Base-by-base conservation (phyloP, 163 green algal species). In the Coccomyxa subellipsoidea region DNA sequence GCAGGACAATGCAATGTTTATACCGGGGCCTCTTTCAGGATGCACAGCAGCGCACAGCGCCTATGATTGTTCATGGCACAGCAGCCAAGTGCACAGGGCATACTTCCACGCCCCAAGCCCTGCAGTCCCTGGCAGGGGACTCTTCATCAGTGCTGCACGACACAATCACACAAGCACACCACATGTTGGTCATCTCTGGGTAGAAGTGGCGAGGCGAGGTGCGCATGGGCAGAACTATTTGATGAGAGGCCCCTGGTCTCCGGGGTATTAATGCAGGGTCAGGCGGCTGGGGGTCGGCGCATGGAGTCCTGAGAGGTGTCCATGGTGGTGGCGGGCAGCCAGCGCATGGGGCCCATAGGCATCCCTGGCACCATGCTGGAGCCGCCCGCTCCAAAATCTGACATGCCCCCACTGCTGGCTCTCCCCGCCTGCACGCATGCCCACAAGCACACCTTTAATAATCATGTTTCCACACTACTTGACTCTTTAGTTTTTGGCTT, bases 231-330 rank as follows among this genome's bases (percentile, higher is more conserved):
- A n/a, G n/a, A n/a, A n/a, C n/a, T n/a, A n/a, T n/a, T n/a, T n/a
- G n/a, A n/a, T n/a, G n/a, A n/a, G n/a, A n/a, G n/a, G n/a, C n/a
- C n/a, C n/a, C n/a, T n/a, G n/a, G n/a, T n/a, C n/a, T n/a, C n/a
- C n/a, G n/a, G n/a, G n/a, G n/a, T n/a, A n/a, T n/a, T n/a, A n/a
- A n/a, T n/a, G n/a, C n/a, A n/a, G n/a, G n/a, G 71, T 79, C 75
- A 79, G 2, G 75, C 75, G 23, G 75, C 75, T 12, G 75, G 75
- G 2, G 75, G 75, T 7, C 75, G 36, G 27, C 75, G 37, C 12
- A 59, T 3, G 38, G 75, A 79, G 38, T 79, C 75, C 36, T 69
- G 75, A 15, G 75, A 79, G 25, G 75, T 79, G 75, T 79, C 75
- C 75, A 79, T 34, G 36, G 36, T 59, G 37, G 75, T 29, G 21